A percentile compares a stretch with the other conserved stretches of the same genome.
These are phyloP conservation scores for Ustilago shanxiensis DNA, from an alignment of 1,284 basidiomycete genomes.

Conservation along the genomic window DNA sequence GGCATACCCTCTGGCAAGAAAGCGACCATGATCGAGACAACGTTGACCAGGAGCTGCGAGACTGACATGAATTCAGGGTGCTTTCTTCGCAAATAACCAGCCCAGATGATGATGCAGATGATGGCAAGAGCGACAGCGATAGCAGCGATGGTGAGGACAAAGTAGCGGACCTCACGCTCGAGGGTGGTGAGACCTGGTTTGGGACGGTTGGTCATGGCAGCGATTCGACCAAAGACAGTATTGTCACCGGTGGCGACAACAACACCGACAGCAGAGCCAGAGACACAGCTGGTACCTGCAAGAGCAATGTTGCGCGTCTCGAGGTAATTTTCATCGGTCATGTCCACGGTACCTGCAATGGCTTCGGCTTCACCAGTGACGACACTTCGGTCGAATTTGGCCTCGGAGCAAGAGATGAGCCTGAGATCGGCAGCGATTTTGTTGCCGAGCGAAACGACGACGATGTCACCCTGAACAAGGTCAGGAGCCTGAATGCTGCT, in stretches of 20 bases:
- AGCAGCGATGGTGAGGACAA: constrained; percentile 72
- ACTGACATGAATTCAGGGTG: constrained; percentile 75
- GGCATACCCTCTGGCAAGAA: constrained; percentile 78
- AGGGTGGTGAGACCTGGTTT: constrained; percentile 73
- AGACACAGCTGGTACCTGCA: constrained; percentile 78
- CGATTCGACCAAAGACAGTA: constrained; percentile 73
- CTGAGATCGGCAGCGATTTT: constrained; percentile 73
- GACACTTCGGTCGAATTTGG: constrained; percentile 76
- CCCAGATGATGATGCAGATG: constrained; percentile 75
- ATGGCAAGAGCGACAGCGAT: constrained; percentile 74
- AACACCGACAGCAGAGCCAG: constrained; percentile 74
- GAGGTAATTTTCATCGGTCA: constrained; percentile 73
- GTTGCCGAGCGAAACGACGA: constrained; percentile 72
- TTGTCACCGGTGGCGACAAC: constrained; percentile 76
- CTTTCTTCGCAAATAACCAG: constrained; percentile 71
- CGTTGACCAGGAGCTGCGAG: constrained; percentile 74
- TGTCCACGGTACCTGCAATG: constrained; percentile 73
- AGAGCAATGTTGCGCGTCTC: constrained; percentile 76
- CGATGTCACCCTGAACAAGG: constrained; percentile 79
- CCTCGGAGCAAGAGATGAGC: constrained; percentile 71
- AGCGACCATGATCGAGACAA: constrained; percentile 78
- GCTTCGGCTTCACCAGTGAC: constrained; percentile 77
- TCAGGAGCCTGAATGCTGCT: constrained; percentile 76
- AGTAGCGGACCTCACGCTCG: constrained; percentile 73
- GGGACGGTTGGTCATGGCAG: constrained; percentile 36